Conservation (phyloP, 345 rosid species). For the Pugionium dolabratum region DNA sequence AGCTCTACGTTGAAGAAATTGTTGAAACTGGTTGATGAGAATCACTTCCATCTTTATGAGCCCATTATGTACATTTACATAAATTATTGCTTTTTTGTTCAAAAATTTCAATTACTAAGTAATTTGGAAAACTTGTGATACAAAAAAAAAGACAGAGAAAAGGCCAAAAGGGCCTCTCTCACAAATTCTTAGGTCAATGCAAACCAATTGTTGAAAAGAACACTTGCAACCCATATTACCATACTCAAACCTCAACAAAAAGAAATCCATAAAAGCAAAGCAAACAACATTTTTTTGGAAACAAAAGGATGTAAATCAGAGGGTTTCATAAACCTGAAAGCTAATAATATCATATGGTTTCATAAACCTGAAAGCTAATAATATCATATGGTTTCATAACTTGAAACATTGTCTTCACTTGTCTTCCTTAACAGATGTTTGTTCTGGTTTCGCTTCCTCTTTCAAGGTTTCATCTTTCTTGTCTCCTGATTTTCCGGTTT, state of each 20-base stretch:
- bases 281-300: constrained; percentile 14
- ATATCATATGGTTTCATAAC: constrained; percentile 26
- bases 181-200: neutral
- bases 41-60: neutral
- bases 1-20: neutral
- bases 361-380: constrained; percentile 30
- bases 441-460: constrained; percentile 30
- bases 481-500: constrained; percentile 28
- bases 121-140: no score
- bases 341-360: constrained; percentile 23
- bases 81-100: no score
- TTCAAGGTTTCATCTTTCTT: constrained; percentile 22
- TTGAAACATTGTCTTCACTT: constrained; percentile 28
- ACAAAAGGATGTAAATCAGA: constrained; percentile 1
- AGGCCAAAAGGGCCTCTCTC: neutral
- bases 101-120: no score
- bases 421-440: constrained; percentile 30
- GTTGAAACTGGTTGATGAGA: no score
- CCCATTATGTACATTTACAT: no score
- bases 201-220: neutral
- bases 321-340: constrained; percentile 29
- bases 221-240: neutral
- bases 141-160: no score
- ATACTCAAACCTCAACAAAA: neutral
- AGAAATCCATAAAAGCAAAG: constrained; percentile 24